A percentile compares a stretch with the other conserved stretches of the same genome.
Conservation (phyloP, 352 stramenopile genomes). For the Globisporangium lucens region DNA sequence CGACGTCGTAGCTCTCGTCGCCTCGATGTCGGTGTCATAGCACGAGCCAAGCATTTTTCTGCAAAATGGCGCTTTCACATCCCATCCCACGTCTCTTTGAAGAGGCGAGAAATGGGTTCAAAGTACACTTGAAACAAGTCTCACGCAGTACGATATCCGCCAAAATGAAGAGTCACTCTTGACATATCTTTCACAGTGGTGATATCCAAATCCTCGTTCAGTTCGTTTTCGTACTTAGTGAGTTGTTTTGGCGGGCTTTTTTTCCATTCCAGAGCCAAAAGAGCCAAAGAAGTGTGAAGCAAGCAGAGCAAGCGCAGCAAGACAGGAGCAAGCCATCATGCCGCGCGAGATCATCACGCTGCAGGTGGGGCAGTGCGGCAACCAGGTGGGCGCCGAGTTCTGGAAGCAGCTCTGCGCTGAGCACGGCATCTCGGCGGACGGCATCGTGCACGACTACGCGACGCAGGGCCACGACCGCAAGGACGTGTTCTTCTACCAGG, state of each 20-base stretch:
- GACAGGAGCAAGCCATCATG: slow-evolving; percentile 49
- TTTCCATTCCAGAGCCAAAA: background rate
- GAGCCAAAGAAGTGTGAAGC: background rate
- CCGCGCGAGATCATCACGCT: slow-evolving; percentile 99
- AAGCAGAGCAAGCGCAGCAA: background rate
- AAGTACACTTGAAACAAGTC: too few species aligned
- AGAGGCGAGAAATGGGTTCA: too few species aligned
- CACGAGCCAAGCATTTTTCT: too few species aligned
- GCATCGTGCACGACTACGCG: slow-evolving; percentile 94
- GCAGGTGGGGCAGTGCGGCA: slow-evolving; percentile 99
- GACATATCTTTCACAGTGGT: too few species aligned
- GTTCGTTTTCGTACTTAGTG: background rate
- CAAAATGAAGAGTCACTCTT: too few species aligned
- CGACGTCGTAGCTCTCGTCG: too few species aligned
- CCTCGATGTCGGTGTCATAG: too few species aligned
- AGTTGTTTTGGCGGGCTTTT: slow-evolving; percentile 2
- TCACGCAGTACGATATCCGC: too few species aligned
- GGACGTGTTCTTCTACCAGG: slow-evolving; percentile 99
- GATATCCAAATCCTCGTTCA: background rate
- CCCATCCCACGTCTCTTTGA: too few species aligned
- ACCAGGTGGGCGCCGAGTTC: slow-evolving; percentile 99
- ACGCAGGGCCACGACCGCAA: slow-evolving; percentile 95
- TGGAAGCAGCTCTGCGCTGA: slow-evolving; percentile 99
- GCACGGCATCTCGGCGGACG: slow-evolving; percentile 97
- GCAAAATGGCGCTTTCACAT: too few species aligned